Percentiles rank a stretch among this genome's conserved stretches.
These are phyloP conservation scores for Erysimum cheiri DNA, from an alignment of 441 rosid species.

Conservation along the genomic window DNA sequence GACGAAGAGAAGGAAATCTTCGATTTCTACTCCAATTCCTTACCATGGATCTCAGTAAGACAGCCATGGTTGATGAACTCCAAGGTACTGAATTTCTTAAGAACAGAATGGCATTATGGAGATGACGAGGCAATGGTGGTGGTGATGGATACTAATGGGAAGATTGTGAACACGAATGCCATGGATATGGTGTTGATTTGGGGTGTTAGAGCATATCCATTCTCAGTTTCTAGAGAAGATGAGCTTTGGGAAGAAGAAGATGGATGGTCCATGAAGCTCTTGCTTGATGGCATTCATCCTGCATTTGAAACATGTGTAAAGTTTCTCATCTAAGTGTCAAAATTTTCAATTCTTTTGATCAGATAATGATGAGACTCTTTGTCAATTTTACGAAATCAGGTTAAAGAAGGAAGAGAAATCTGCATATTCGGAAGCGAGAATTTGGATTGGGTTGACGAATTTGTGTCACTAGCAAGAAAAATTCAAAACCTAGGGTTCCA, in stretches of 20 bases:
- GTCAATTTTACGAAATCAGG: slow-evolving; percentile 50
- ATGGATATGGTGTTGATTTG: slow-evolving; percentile 75
- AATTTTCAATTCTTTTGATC: background rate
- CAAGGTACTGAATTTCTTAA: slow-evolving; percentile 54
- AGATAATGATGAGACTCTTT: slow-evolving; percentile 5
- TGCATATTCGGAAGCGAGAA: slow-evolving; percentile 70
- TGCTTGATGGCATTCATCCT: slow-evolving; percentile 64
- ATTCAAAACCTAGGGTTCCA: slow-evolving; percentile 53
- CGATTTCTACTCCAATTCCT: slow-evolving; percentile 49
- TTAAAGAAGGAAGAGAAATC: slow-evolving; percentile 61
- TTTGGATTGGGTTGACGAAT: slow-evolving; percentile 59
- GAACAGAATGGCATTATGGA: slow-evolving; percentile 59
- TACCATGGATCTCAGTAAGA: slow-evolving; percentile 74
- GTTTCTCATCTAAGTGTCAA: background rate
- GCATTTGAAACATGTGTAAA: slow-evolving; percentile 60
- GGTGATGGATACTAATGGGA: slow-evolving; percentile 67
- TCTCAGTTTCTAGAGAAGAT: slow-evolving; percentile 64
- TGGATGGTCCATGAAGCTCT: slow-evolving; percentile 57
- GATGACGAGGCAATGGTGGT: slow-evolving; percentile 64
- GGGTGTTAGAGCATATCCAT: slow-evolving; percentile 80
- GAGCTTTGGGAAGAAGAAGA: slow-evolving; percentile 72
- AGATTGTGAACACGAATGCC: slow-evolving; percentile 61
- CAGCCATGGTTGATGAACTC: slow-evolving; percentile 61
- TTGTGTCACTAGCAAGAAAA: slow-evolving; percentile 47
- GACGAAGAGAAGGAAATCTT: slow-evolving; percentile 54